These are phyloP conservation scores for Alternaria alternata DNA, from an alignment of 2,329 filamentous ascomycete species.

Conservation along the genomic window DNA sequence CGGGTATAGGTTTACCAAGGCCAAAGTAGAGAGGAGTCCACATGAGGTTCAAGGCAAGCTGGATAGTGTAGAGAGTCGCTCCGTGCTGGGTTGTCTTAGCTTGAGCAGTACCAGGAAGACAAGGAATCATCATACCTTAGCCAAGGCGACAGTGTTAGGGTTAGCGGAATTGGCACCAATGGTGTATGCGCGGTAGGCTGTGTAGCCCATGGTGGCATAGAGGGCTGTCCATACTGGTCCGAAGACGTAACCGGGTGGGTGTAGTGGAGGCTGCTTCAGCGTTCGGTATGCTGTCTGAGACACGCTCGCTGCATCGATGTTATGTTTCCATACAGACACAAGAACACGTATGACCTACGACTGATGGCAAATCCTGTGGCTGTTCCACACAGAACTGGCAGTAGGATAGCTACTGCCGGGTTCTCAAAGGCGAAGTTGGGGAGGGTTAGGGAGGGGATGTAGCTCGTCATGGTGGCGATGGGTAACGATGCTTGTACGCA, in stretches of 20 bases:
- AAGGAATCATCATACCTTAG: constrained; percentile 56
- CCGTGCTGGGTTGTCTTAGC: constrained; percentile 57
- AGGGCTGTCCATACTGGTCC: constrained; percentile 67
- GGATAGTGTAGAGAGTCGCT: constrained; percentile 83
- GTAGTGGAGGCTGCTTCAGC: constrained; percentile 70
- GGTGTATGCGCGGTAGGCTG: constrained; percentile 78
- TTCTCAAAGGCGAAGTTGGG: constrained; percentile 75
- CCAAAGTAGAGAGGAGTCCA: constrained; percentile 96
- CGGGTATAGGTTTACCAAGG: constrained; percentile 74
- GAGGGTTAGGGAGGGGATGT: constrained; percentile 79
- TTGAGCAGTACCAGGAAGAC: not conserved
- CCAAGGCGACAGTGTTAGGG: constrained; percentile 61
- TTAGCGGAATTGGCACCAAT: constrained; percentile 66
- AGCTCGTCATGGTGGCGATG: constrained; percentile 73
- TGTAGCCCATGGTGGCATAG: constrained; percentile 83
- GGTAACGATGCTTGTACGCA: constrained; percentile 15
- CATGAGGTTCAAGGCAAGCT: constrained; percentile 82
- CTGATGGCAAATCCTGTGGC: constrained; percentile 74
- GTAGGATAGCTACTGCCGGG: constrained; percentile 75
- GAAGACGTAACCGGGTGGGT: constrained; percentile 66
- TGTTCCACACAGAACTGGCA: constrained; percentile 77
- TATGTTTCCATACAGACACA: not conserved
- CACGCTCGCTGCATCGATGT: constrained; percentile 20
- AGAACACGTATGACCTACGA: constrained; percentile 59
- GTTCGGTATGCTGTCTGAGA: constrained; percentile 68